Evolutionary conservation across 768 basidiomycete genomes (phyloP).

Genomic region (Boletus tomentosulus): DNA sequence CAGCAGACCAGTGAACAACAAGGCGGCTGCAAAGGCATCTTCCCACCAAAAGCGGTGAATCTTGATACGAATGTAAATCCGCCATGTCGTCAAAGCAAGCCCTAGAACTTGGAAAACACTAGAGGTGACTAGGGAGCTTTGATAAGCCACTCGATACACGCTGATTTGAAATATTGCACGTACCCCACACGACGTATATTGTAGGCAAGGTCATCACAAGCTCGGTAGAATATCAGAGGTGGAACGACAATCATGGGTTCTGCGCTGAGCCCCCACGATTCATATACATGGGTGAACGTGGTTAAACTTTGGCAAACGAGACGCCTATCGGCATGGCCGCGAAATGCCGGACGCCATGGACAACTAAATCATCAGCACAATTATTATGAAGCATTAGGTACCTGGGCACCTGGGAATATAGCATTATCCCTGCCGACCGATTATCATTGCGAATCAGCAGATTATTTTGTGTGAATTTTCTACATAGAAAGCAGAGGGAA

Average conservation of each 20-base stretch:
- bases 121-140: slow-evolving; percentile 4
- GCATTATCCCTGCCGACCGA: not conserved
- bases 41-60: slow-evolving; percentile 19
- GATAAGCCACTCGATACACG: not conserved
- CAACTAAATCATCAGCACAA: not conserved
- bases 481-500: not conserved
- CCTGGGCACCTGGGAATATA: not conserved
- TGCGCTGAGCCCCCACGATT: not conserved
- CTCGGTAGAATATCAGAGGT: not conserved
- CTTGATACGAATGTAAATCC: slow-evolving; percentile 16
- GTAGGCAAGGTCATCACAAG: not conserved
- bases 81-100: slow-evolving; percentile 14
- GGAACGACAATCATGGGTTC: not conserved
- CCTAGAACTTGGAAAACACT: slow-evolving; percentile 12
- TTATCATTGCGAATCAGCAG: not conserved
- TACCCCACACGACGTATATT: slow-evolving; percentile 1
- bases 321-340: not conserved
- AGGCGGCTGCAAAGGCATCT: slow-evolving; percentile 13
- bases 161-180: not conserved
- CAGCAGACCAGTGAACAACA: slow-evolving; percentile 8
- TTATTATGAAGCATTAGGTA: not conserved
- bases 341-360: not conserved
- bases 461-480: not conserved
- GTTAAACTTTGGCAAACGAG: not conserved
- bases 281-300: not conserved